Base-by-base conservation (phyloP, 139 green algal species). In the Chlorella sp. region DNA sequence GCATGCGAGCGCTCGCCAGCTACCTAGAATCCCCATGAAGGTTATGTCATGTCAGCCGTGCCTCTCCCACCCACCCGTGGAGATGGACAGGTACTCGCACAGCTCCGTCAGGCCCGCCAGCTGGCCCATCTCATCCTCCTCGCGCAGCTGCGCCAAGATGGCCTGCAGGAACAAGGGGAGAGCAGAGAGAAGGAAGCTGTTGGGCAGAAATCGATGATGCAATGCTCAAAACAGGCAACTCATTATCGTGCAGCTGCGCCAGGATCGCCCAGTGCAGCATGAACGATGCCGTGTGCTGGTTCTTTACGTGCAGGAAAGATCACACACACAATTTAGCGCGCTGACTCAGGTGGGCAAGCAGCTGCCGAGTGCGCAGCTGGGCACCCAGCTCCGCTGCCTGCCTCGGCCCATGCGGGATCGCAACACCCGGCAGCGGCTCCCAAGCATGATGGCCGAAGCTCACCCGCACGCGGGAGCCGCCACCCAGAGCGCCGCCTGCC, bases 61-160 rank as follows among this genome's bases (percentile, higher is more conserved):
- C n/a, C n/a, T n/a, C n/a, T n/a, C n/a, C n/a, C n/a, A n/a, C n/a
- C n/a, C 51, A 60, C 51, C 51, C 4, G 90, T 95, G 34, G 92
- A 94, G 65, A 99, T 96, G 16, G 94, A 95, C 79, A 99, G 90
- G 60, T 98, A 82, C 87, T 99, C 96, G 80, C 94, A 98, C 48
- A 99, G 95, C 88, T 98, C 91, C 2, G 88, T 94, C 3, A 99
- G 90, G 6, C 94, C 92, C 0, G 89, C 90, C 48, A 99, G 89
- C 90, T 98, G 94, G 72, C 88, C 28, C 17, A 44, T 82, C 64
- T 98, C 94, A 16, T 96, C 95, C 38, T 91, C 90, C n/a, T 90
- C 88, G 22, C 86, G 79, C 38, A 99, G 92, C 36, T 92, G 89
- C 28, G 82, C 64, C 30, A 99, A 86, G 74, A 98, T 96, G 60